A percentile compares a stretch with the other conserved stretches of the same genome.
Conservation (phyloP, 257 asterid species). For the Solanum tacnaense region DNA sequence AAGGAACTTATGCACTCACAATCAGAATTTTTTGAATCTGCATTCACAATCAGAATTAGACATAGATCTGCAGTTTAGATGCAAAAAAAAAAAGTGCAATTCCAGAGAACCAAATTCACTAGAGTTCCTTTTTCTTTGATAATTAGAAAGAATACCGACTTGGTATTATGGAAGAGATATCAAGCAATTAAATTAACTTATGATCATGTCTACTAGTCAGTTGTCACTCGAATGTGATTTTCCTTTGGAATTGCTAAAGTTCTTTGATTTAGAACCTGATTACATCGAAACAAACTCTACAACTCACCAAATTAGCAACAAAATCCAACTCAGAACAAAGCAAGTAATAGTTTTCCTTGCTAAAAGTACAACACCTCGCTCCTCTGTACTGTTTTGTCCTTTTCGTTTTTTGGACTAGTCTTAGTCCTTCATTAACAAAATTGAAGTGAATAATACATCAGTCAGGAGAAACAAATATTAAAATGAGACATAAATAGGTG, state of each 20-base stretch:
- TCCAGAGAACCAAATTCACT: neutral
- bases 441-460: neutral
- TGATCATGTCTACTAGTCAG: neutral
- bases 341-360: neutral
- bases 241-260: neutral
- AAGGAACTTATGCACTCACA: neutral
- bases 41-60: neutral
- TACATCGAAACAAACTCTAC: neutral
- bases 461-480: neutral
- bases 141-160: neutral
- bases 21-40: neutral
- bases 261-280: neutral
- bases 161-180: neutral
- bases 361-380: neutral
- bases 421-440: neutral
- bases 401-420: neutral
- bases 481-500: neutral
- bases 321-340: neutral
- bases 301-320: neutral
- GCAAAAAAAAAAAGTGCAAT: neutral
- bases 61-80: neutral
- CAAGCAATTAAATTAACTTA: neutral
- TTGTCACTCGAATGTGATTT: neutral
- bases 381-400: neutral
- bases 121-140: neutral